Percentiles rank a stretch among this genome's conserved stretches.
Conservation (phyloP, 768 basidiomycete species). For the Russula sp. region DNA sequence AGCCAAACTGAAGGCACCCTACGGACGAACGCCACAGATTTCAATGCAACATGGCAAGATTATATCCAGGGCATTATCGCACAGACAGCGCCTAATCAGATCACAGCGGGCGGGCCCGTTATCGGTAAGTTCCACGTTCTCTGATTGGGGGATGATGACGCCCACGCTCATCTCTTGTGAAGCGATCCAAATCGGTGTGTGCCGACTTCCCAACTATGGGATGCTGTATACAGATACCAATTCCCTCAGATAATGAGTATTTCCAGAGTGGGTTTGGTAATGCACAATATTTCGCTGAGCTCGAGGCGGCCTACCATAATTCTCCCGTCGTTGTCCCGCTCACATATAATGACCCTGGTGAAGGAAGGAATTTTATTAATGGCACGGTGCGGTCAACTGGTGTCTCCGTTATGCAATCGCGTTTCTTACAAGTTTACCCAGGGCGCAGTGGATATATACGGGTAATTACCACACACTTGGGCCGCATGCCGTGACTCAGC, state of each 20-base stretch:
- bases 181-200: conserved; percentile 54
- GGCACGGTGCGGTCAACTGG: conserved; percentile 46
- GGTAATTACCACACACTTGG: conserved; percentile 34
- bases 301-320: conserved; percentile 49
- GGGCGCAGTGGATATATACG: conserved; percentile 74
- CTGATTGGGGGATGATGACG: not conserved
- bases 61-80: conserved; percentile 65
- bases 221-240: not conserved
- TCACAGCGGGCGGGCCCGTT: conserved; percentile 67
- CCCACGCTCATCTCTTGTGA: conserved; percentile 2
- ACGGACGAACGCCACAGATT: conserved; percentile 72
- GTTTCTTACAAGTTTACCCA: conserved; percentile 23
- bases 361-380: conserved; percentile 56
- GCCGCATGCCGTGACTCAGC: not conserved
- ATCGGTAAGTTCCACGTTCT: conserved; percentile 43
- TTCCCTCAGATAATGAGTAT: conserved; percentile 67
- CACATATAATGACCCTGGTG: conserved; percentile 67
- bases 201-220: not conserved
- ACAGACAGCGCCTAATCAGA: conserved; percentile 57
- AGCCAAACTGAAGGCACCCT: conserved; percentile 57
- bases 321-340: conserved; percentile 61
- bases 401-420: not conserved
- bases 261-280: conserved; percentile 40
- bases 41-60: conserved; percentile 60
- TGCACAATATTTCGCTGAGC: conserved; percentile 56